Base-by-base conservation (phyloP, 306 rosid species). In the Trichosanthes truncata region DNA sequence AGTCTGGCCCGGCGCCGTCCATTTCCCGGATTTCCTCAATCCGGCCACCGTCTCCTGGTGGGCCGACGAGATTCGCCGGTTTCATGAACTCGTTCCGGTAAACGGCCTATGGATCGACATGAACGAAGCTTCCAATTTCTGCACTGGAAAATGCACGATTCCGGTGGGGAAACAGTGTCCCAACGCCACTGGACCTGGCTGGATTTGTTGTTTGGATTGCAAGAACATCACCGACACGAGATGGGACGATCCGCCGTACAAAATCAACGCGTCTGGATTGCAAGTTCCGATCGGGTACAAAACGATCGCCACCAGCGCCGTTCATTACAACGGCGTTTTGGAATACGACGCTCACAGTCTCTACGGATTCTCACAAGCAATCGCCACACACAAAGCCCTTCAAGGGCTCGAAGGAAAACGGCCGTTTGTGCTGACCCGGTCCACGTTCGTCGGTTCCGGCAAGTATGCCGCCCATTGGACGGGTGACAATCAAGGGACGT, bases 201-300 rank as follows among this genome's bases (percentile, higher is more conserved):
- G 97, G 97, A 29, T 78, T 7, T 94, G 98, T 67, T 94, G 97
- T 91, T 84, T 94, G 88, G 97, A 94, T 48, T 94, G 97, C 89
- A 91, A 89, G 83, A 91, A 94, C 84, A 87, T 94, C 12, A 94
- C 97, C 4, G 89, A 86, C 68, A 91, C 97, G 7, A 81, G 85
- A 83, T 94, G 98, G 97, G 98, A 94, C 31, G 91, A 94, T 38
- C 98, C 98, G 21, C 98, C 98, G 3, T 94, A 92, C 87, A 92
- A 91, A 76, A 92, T 94, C 49, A 94, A 94, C 13, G 97, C 98
- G 48, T 92, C 98, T 0, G 98, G 98, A 25, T 21, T 43, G 59
- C 91, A 88, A 79, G 97, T 41, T 36, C 97, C 97, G 0, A 52
- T 94, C 4, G 98, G 98, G n/a, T 89, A 18, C 85, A 94, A 94